Conservation (phyloP, 495 filamentous ascomycete species). For the Aspergillus heteromorphus region DNA sequence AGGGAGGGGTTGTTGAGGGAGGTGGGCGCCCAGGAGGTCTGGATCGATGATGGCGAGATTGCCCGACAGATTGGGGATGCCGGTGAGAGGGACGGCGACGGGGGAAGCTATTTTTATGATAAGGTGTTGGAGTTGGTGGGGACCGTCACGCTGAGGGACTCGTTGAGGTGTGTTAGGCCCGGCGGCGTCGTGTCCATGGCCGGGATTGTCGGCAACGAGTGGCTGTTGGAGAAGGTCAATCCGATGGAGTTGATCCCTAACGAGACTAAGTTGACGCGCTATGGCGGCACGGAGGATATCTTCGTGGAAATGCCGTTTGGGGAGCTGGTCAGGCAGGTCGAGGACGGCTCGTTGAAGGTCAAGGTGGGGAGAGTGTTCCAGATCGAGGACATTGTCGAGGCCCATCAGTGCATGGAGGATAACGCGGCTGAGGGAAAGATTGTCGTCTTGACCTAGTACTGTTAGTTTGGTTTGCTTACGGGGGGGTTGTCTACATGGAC, state of each 20-base stretch:
- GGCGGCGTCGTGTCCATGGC: conserved; percentile 46
- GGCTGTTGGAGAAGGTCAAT: conserved; percentile 38
- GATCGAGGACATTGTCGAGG: conserved; percentile 47
- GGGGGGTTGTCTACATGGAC: too few relatives aligned
- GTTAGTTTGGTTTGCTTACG: too few relatives aligned
- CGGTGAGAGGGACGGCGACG: conserved; percentile 19
- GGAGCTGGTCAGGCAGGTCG: conserved; percentile 34
- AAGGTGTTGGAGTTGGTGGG: conserved; percentile 48
- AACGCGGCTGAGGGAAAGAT: conserved; percentile 36
- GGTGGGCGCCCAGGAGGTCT: conserved; percentile 35
- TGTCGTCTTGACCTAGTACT: conserved; percentile 22
- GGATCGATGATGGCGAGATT: conserved; percentile 38
- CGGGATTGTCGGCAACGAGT: conserved; percentile 47
- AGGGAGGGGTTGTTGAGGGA: conserved; percentile 33
- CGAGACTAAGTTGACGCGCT: conserved; percentile 38
- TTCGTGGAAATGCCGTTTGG: conserved; percentile 45
- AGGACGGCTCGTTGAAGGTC: conserved; percentile 34
- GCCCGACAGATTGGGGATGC: conserved; percentile 28
- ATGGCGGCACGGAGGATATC: conserved; percentile 36
- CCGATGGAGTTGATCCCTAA: conserved; percentile 44
- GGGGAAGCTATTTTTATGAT: too few relatives aligned
- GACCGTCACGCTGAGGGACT: conserved; percentile 36
- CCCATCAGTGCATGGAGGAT: conserved; percentile 38
- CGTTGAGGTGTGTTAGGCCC: conserved; percentile 29
- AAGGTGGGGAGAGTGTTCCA: conserved; percentile 41